Conservation (phyloP, 2,329 filamentous ascomycete species). For the Epichloe elymi region DNA sequence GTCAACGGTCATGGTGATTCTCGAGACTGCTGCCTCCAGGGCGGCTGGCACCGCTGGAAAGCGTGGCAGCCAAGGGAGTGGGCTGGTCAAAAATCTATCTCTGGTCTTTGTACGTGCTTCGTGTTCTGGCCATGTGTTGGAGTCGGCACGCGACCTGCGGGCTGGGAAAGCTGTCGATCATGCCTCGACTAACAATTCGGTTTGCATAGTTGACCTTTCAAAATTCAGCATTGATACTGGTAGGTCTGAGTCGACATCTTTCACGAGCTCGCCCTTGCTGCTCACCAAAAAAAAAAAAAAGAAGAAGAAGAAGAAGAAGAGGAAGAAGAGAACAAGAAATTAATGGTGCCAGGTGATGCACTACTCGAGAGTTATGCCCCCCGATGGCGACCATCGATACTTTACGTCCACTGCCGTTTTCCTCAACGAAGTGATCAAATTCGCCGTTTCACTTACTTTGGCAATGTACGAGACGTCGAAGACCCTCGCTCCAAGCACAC, state of each 20-base stretch:
- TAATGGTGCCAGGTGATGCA: conserved; percentile 58
- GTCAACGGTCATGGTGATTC: conserved; percentile 9
- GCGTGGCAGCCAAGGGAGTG: conserved; percentile 2
- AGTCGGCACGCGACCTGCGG: neutral
- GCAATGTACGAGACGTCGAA: conserved; percentile 77
- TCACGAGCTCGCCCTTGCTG: neutral
- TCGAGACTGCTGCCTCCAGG: conserved; percentile 8
- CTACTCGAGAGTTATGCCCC: conserved; percentile 87
- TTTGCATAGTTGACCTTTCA: conserved; percentile 51
- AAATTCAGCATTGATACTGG: conserved; percentile 66
- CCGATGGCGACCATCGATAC: conserved; percentile 70
- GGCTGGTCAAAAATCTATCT: conserved; percentile 12
- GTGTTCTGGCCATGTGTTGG: neutral
- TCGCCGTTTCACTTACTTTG: conserved; percentile 73
- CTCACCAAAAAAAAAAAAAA: neutral
- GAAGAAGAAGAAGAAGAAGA: neutral
- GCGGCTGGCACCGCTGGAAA: conserved; percentile 3
- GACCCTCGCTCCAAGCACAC: conserved; percentile 63
- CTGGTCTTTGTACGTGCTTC: conserved; percentile 9
- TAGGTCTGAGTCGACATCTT: conserved; percentile 21
- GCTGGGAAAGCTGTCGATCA: neutral
- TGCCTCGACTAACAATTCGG: conserved; percentile 6
- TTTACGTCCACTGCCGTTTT: conserved; percentile 90
- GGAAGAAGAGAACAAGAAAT: neutral
- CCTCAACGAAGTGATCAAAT: conserved; percentile 83